These are phyloP conservation scores for Endocalyx cinctus DNA, from an alignment of 2,329 filamentous ascomycete species.

Conservation along the genomic window DNA sequence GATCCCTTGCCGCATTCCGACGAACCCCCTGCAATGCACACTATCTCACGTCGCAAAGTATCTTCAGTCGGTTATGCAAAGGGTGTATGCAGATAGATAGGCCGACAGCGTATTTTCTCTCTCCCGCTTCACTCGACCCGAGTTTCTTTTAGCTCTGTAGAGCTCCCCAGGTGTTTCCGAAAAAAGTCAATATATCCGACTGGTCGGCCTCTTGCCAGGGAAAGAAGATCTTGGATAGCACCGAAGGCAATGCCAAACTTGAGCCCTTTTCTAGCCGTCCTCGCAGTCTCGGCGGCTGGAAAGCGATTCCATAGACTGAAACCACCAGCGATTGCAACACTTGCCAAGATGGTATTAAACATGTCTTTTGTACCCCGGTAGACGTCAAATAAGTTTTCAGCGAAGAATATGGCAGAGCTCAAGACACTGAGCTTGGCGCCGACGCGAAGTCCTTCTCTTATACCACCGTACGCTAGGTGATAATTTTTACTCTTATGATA, in stretches of 20 bases:
- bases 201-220: constrained; percentile 63
- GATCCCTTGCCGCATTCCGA: too few relatives aligned
- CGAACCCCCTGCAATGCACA: too few relatives aligned
- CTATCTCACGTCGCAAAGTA: neutral
- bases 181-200: constrained; percentile 72
- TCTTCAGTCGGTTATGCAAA: neutral
- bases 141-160: constrained; percentile 16
- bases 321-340: constrained; percentile 75
- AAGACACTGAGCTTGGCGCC: constrained; percentile 66
- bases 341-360: constrained; percentile 75
- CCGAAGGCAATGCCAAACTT: constrained; percentile 77
- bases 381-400: constrained; percentile 82
- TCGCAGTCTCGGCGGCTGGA: constrained; percentile 68
- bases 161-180: constrained; percentile 37
- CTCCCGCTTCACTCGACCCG: too few relatives aligned
- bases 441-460: constrained; percentile 74
- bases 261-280: constrained; percentile 76
- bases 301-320: constrained; percentile 86
- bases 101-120: constrained; percentile 8
- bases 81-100: neutral
- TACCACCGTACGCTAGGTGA: constrained; percentile 69
- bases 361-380: constrained; percentile 68
- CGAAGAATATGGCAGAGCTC: constrained; percentile 69
- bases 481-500: constrained; percentile 99
- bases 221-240: constrained; percentile 70